Percentiles rank a stretch among this genome's conserved stretches.
Conservation (phyloP, 768 basidiomycete species). For the Coprinopsis cinerea region DNA sequence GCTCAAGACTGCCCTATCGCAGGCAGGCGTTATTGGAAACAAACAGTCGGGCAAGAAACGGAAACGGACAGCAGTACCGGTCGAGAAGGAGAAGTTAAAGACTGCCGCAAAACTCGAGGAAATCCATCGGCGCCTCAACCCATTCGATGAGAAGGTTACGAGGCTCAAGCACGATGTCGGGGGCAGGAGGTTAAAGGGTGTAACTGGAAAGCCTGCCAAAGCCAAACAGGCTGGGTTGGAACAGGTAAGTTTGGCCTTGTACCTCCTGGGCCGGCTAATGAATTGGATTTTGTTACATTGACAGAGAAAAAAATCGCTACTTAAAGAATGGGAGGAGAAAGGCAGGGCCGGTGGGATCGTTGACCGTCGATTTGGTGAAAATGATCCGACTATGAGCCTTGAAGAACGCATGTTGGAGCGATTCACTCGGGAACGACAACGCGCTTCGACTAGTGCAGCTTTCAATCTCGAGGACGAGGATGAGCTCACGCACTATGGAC, state of each 20-base stretch:
- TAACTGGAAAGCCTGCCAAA: constrained; percentile 75
- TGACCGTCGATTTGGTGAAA: constrained; percentile 95
- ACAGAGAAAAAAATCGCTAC: constrained; percentile 79
- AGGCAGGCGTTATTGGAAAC: constrained; percentile 70
- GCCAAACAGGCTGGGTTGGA: constrained; percentile 90
- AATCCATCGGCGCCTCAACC: constrained; percentile 83
- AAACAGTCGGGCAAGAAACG: constrained; percentile 57
- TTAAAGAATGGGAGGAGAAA: constrained; percentile 83
- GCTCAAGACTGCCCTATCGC: constrained; percentile 77
- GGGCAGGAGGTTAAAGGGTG: constrained; percentile 80
- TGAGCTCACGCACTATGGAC: constrained; percentile 88
- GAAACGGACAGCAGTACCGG: constrained; percentile 44
- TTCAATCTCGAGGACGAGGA: constrained; percentile 94
- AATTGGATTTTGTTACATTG: no score
- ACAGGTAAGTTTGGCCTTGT: constrained; percentile 45
- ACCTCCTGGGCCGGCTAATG: background rate
- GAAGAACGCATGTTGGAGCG: constrained; percentile 97
- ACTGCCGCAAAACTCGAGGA: constrained; percentile 72
- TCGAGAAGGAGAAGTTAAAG: constrained; percentile 80
- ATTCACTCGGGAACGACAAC: constrained; percentile 86
- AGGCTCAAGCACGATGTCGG: constrained; percentile 92
- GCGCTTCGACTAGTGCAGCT: constrained; percentile 62
- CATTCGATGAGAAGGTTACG: constrained; percentile 91
- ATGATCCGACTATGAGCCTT: constrained; percentile 83
- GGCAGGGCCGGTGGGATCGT: constrained; percentile 83